Evolutionary conservation across 208 protist species (phyloP).

Genomic region (Crithidia thermophila): DNA sequence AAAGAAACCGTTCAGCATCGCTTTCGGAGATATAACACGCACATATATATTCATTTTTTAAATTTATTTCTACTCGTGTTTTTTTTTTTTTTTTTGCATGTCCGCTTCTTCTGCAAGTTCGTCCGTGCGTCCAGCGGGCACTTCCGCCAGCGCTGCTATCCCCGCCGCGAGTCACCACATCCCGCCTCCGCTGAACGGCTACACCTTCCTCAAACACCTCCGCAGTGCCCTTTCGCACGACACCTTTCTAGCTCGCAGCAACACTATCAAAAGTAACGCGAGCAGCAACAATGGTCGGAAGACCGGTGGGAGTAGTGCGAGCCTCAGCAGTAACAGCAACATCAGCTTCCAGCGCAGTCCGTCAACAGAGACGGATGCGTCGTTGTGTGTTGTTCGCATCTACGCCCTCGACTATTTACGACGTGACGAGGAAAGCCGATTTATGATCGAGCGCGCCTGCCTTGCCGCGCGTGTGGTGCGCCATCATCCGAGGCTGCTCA

Average conservation of each 20-base stretch:
- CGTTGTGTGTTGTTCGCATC: slow-evolving; percentile 62
- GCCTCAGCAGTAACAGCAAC: too few species aligned
- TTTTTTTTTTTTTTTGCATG: too few species aligned
- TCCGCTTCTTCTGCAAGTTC: neutral
- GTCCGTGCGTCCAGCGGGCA: neutral
- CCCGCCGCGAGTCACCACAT: slow-evolving; percentile 33
- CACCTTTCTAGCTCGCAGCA: slow-evolving; percentile 46
- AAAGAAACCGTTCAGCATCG: too few species aligned
- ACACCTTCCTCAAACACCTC: slow-evolving; percentile 51
- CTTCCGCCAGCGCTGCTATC: slow-evolving; percentile 2
- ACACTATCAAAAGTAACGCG: too few species aligned
- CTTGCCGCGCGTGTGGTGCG: slow-evolving; percentile 40
- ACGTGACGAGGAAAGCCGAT: slow-evolving; percentile 43
- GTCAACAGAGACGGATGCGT: too few species aligned
- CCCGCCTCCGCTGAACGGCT: slow-evolving; percentile 50
- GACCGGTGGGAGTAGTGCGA: too few species aligned
- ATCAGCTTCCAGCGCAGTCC: too few species aligned
- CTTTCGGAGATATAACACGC: too few species aligned
- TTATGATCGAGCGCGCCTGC: slow-evolving; percentile 58
- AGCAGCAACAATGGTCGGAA: too few species aligned
- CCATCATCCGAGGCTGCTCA: slow-evolving; percentile 51
- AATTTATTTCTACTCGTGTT: too few species aligned
- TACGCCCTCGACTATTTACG: slow-evolving; percentile 67
- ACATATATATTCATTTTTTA: too few species aligned
- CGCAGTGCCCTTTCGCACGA: slow-evolving; percentile 58